A percentile compares a stretch with the other conserved stretches of the same genome.
phyloP scores from a whole-genome alignment of 2,329 filamentous ascomycete species.

The Emydomyces testavorans region DNA sequence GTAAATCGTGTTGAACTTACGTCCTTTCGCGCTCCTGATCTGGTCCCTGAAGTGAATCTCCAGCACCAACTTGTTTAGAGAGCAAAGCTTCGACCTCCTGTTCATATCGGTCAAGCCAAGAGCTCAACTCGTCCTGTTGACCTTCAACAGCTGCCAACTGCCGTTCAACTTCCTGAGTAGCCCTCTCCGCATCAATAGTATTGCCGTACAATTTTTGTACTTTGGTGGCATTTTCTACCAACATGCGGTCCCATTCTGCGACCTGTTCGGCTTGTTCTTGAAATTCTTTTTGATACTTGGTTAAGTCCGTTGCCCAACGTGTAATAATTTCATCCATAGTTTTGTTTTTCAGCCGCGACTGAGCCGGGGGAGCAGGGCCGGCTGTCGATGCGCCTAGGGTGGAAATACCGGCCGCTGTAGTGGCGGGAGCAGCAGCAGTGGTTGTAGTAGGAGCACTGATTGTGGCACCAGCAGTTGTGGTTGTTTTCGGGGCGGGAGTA shows the following conservation, averaged over 20 bases:
- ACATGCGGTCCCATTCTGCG: conserved; percentile 76
- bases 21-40: conserved; percentile 94
- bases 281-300: conserved; percentile 95
- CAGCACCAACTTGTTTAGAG: conserved; percentile 60
- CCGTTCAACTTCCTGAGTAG: conserved; percentile 85
- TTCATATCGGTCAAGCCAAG: conserved; percentile 85
- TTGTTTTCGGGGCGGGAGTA: conserved; percentile 18
- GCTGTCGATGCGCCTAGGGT: conserved; percentile 61
- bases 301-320: conserved; percentile 86
- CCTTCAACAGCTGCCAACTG: conserved; percentile 82
- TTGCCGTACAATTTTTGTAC: conserved; percentile 86
- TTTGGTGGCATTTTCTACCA: conserved; percentile 90
- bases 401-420: conserved; percentile 23
- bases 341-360: conserved; percentile 91
- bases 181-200: conserved; percentile 86
- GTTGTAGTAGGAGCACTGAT: conserved; percentile 18
- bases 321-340: conserved; percentile 99
- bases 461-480: conserved; percentile 19
- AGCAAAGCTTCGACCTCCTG: conserved; percentile 83
- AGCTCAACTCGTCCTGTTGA: conserved; percentile 80
- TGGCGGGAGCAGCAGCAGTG: conserved; percentile 25
- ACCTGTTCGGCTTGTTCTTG: conserved; percentile 80
- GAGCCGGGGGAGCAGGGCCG: conserved; percentile 64
- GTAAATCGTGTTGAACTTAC: conserved; percentile 36
- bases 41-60: conserved; percentile 68